These are phyloP conservation scores for Neurospora sp. DNA, from an alignment of 495 filamentous ascomycete genomes.

Conservation along the genomic window DNA sequence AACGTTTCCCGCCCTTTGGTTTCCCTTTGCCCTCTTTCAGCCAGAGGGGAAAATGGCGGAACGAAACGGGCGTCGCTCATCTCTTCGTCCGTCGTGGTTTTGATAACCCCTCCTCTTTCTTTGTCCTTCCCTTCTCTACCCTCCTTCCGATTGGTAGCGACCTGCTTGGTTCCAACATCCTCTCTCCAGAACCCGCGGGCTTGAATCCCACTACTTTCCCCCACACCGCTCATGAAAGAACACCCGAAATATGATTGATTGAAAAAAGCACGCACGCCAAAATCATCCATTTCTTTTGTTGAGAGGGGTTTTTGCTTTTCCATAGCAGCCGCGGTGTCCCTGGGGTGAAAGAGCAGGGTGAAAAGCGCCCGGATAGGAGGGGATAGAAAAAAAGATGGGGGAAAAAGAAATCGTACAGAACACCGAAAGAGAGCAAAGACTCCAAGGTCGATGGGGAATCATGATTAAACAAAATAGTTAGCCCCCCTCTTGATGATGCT, in stretches of 20 bases:
- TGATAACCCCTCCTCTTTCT: background rate
- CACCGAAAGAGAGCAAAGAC: constrained; percentile 14
- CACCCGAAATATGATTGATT: background rate
- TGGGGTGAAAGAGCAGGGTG: background rate
- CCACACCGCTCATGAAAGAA: background rate
- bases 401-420: constrained; percentile 18
- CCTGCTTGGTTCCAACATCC: background rate
- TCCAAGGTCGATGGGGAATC: constrained; percentile 12
- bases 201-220: background rate
- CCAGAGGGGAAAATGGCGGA: background rate
- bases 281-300: background rate
- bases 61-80: background rate
- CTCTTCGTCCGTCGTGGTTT: constrained; percentile 3
- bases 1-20: background rate
- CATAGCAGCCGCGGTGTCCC: background rate
- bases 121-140: background rate
- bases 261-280: background rate
- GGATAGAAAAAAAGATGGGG: constrained; percentile 10
- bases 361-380: constrained; percentile 5
- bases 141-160: background rate
- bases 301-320: background rate
- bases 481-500: constrained; percentile 10
- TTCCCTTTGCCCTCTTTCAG: background rate
- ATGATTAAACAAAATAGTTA: constrained; percentile 35
- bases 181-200: background rate